These are phyloP conservation scores for Aspergillus carlsbadensis DNA, from an alignment of 495 filamentous ascomycete species.

Conservation along the genomic window DNA sequence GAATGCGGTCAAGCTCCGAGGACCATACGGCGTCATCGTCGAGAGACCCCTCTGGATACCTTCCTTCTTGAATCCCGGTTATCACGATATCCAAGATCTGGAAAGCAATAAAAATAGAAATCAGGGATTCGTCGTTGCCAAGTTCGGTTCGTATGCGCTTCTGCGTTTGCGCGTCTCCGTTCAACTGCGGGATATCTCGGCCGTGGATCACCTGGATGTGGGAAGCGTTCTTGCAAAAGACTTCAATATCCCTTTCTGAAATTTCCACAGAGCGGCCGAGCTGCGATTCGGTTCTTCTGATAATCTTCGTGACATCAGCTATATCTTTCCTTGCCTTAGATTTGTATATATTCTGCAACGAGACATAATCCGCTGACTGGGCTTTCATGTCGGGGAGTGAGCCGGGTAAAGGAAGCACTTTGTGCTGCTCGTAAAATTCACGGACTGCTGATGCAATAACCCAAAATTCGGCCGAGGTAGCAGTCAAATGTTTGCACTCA, in stretches of 20 bases:
- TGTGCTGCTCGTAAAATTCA: constrained; percentile 68
- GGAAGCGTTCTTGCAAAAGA: constrained; percentile 93
- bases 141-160: constrained; percentile 36
- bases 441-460: constrained; percentile 80
- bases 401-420: constrained; percentile 78
- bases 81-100: constrained; percentile 59
- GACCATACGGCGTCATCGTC: constrained; percentile 37
- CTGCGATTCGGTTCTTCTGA: constrained; percentile 58
- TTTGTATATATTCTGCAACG: constrained; percentile 93
- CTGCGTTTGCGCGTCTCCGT: constrained; percentile 31
- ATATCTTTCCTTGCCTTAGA: constrained; percentile 78
- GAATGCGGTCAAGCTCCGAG: constrained; percentile 44
- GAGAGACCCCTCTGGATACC: constrained; percentile 21
- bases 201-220: constrained; percentile 86
- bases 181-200: constrained; percentile 48
- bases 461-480: constrained; percentile 69
- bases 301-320: constrained; percentile 70
- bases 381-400: constrained; percentile 98
- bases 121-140: constrained; percentile 54
- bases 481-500: constrained; percentile 48
- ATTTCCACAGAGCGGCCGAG: constrained; percentile 51
- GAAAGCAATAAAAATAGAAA: constrained; percentile 77
- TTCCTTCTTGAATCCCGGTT: constrained; percentile 37
- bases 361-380: constrained; percentile 85
- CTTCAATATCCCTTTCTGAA: constrained; percentile 75